Base-by-base conservation (phyloP, 257 asterid genomes). In the Verbena officinalis region DNA sequence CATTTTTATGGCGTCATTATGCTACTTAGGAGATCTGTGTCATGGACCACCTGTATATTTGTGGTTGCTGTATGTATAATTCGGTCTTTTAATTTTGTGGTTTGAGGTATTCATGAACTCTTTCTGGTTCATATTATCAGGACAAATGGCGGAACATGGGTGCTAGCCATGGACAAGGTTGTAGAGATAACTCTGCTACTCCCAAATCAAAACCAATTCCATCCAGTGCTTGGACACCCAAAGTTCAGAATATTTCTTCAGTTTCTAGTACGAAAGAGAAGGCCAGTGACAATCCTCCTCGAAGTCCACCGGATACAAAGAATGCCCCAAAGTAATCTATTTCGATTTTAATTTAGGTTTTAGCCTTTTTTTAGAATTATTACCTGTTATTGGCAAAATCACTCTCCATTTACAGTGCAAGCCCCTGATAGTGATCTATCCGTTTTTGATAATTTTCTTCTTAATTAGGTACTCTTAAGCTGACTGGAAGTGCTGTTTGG, bases 111-210 rank as follows among this genome's bases (percentile, higher is more conserved):
- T 59, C 48, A 34, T 52, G n/a, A 17, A 65, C 69, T 23, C 19
- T 44, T 59, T 67, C 43, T 67, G 65, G 50, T 67, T 65, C 6
- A 33, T 61, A 39, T 67, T 62, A 40, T 69, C 78, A 77, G 89
- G 86, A 80, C 69, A 80, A 83, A 73, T 83, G 86, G 86, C 55
- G 82, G 58, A 80, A 70, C 73, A 46, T 83, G 89, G 5, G 54
- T 43, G 56, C 53, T 64, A 55, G 57, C 59, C 38, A 67, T 20
- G 78, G 52, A 31, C 81, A 73, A 45, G 68, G 60, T 56, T 40
- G 60, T 33, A 72, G 70, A 57, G 81, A 74, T n/a, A 71, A 54
- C 55, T 51, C 59, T 6, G 31, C 50, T 52, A 57, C 59, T 63
- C 61, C 65, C 34, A 69, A 51, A 34, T 46, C n/a, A 14, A 68